Evolutionary conservation across 2,329 filamentous ascomycete genomes (phyloP), one percentile per base, ranked within the genome.

Genomic region (Alternaria angustiovoidea): DNA sequence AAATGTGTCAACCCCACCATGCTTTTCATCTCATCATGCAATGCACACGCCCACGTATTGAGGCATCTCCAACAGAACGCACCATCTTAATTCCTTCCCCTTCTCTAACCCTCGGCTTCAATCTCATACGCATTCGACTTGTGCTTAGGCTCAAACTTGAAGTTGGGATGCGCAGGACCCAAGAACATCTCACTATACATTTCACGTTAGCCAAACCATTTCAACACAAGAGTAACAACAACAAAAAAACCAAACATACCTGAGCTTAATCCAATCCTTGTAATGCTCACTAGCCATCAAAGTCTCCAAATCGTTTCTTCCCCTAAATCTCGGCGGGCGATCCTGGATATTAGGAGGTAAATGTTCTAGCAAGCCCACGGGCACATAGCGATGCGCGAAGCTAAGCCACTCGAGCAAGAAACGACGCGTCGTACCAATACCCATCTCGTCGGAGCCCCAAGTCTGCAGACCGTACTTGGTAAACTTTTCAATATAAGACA

Each of bases 191-290:
- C 95, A 78, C 94, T 97, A 51, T 39, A 14, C n/a, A n/a, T n/a
- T n/a, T n/a, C n/a, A 24, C 39, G 54, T 73, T 66, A 75, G 68
- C 43, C 16, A 51, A 43, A 5, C 12, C 12, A 18, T 7, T 14
- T 41, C 5, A 12, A 26, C 36, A 18, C 32, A 11, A n/a, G n/a
- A 26, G 14, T 9, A 9, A 7, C 20, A 22, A 24, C n/a, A 20
- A 4, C 22, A 24, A 26, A 26, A 26, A 26, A 7, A 7, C 24
- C 24, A 24, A 28, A 54, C 59, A 84, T 86, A 95, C 93, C 90
- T 96, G 73, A 99, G 96, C 83, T 97, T 98, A 78, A 99, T 93
- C 95, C 95, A 99, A 79, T 99, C 95, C 81, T 90, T 91, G 81
- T 96, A 97, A 80, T 98, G 93, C 65, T 88, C 87, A 80, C 93